These are phyloP conservation scores for Lindgomyces ingoldianus DNA, from an alignment of 495 filamentous ascomycete genomes.

Conservation along the genomic window DNA sequence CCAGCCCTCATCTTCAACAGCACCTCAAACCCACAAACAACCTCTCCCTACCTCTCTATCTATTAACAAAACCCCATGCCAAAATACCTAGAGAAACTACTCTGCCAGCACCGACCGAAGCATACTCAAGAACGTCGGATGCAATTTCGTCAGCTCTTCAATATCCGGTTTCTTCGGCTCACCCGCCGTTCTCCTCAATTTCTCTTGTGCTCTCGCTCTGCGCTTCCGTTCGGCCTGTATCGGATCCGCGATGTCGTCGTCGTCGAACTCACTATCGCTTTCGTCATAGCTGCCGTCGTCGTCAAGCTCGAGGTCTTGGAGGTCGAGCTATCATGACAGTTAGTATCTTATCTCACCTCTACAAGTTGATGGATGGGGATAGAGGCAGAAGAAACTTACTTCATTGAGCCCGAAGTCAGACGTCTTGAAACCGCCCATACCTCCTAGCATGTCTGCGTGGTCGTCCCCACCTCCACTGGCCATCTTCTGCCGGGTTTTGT, in stretches of 20 bases:
- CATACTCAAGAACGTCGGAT: conserved; percentile 78
- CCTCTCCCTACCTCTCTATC: too few species aligned
- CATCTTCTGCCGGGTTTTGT: conserved; percentile 99
- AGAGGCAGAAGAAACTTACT: conserved; percentile 48
- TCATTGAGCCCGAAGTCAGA: conserved; percentile 88
- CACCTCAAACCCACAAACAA: background rate
- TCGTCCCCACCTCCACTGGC: conserved; percentile 63
- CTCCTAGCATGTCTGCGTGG: conserved; percentile 23
- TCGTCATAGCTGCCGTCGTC: conserved; percentile 66
- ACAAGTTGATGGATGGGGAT: too few species aligned
- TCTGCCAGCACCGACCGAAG: conserved; percentile 83
- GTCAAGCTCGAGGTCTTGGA: conserved; percentile 77
- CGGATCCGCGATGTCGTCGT: conserved; percentile 76
- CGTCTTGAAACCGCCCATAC: conserved; percentile 61
- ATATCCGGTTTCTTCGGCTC: conserved; percentile 86
- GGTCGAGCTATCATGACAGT: conserved; percentile 56
- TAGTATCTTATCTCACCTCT: conserved; percentile 11
- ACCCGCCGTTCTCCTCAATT: conserved; percentile 77
- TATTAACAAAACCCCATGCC: too few species aligned
- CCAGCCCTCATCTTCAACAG: background rate
- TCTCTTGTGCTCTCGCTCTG: conserved; percentile 71
- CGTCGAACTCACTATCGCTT: conserved; percentile 65
- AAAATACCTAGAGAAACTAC: too few species aligned
- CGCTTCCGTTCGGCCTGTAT: conserved; percentile 82
- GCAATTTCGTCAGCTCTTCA: conserved; percentile 73